These are phyloP conservation scores for Russula abietina DNA, from an alignment of 768 basidiomycete species.

Conservation along the genomic window DNA sequence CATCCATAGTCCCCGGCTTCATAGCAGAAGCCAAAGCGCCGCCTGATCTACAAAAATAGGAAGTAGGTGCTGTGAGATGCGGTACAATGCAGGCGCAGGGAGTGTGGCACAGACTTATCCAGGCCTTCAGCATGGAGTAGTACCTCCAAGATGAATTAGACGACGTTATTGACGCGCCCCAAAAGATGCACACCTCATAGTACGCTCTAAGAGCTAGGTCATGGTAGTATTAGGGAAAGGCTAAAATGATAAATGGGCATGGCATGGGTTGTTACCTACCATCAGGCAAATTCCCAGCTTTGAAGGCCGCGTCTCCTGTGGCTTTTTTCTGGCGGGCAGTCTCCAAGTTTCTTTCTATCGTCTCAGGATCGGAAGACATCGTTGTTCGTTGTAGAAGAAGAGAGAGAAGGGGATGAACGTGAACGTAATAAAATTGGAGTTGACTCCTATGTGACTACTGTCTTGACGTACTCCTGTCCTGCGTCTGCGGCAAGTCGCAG, in stretches of 20 bases:
- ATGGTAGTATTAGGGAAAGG: not conserved
- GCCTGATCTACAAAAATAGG: conserved; percentile 13
- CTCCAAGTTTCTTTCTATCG: conserved; percentile 19
- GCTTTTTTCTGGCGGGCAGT: conserved; percentile 49
- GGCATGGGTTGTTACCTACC: conserved; percentile 36
- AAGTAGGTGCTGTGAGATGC: not conserved
- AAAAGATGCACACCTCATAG: conserved; percentile 49
- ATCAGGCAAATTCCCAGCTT: conserved; percentile 51
- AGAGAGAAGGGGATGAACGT: not conserved
- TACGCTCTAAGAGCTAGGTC: conserved; percentile 57
- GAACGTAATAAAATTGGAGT: not conserved
- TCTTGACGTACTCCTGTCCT: not conserved
- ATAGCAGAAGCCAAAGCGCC: conserved; percentile 1
- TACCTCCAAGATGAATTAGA: conserved; percentile 14
- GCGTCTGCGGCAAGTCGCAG: not conserved
- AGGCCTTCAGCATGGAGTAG: conserved; percentile 44
- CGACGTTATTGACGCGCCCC: not conserved
- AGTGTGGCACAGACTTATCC: conserved; percentile 45
- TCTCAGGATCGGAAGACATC: not conserved
- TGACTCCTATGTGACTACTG: not conserved
- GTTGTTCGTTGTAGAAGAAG: conserved; percentile 1
- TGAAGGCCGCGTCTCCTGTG: conserved; percentile 61
- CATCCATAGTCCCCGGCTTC: conserved; percentile 10
- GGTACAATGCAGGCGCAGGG: not conserved
- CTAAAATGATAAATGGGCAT: not conserved